Conservation (phyloP, 1,139 yeast genomes). For the Taphrina betulina region DNA sequence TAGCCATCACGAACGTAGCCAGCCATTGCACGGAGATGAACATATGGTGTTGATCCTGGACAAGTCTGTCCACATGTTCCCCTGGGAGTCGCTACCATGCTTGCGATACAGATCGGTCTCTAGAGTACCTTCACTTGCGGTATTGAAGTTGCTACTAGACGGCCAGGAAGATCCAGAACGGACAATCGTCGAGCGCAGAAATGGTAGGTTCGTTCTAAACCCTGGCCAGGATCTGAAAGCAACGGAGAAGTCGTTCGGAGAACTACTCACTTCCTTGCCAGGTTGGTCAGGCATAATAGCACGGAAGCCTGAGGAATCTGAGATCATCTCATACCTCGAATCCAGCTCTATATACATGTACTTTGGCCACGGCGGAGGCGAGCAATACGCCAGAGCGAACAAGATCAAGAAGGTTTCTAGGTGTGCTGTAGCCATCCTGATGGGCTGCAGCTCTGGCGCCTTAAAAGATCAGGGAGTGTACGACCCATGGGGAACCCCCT, state of each 20-base stretch:
- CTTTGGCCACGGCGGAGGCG: slow-evolving; percentile 96
- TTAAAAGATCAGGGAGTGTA: slow-evolving; percentile 57
- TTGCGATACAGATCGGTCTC: slow-evolving; percentile 60
- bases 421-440: slow-evolving; percentile 70
- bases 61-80: slow-evolving; percentile 61
- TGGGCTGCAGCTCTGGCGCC: slow-evolving; percentile 90
- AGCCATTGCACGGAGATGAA: slow-evolving; percentile 40
- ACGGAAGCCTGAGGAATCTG: slow-evolving; percentile 56
- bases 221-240: slow-evolving; percentile 74
- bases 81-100: slow-evolving; percentile 81
- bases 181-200: slow-evolving; percentile 41
- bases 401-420: slow-evolving; percentile 49
- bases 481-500: slow-evolving; percentile 74
- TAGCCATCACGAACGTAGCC: slow-evolving; percentile 41
- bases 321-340: slow-evolving; percentile 49
- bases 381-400: slow-evolving; percentile 63
- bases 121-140: slow-evolving; percentile 67
- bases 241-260: slow-evolving; percentile 64
- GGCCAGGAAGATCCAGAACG: slow-evolving; percentile 28
- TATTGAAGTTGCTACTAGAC: slow-evolving; percentile 51
- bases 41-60: slow-evolving; percentile 74
- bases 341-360: slow-evolving; percentile 59
- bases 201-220: slow-evolving; percentile 63
- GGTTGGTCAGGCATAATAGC: slow-evolving; percentile 47
- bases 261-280: slow-evolving; percentile 47